Conservation (phyloP, 495 filamentous ascomycete species). For the Penicillium canariense region DNA sequence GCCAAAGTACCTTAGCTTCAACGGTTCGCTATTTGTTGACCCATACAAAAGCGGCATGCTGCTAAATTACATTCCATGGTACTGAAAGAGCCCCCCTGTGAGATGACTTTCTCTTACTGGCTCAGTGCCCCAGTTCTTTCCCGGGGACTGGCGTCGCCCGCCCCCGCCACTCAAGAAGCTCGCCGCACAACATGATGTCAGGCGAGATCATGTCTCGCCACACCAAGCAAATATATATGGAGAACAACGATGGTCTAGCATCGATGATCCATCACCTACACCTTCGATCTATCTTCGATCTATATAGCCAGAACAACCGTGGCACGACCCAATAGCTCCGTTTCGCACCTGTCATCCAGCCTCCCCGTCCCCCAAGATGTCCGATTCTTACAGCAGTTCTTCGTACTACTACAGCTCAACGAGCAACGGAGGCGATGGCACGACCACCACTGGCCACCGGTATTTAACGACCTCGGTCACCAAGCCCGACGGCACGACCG, state of each 20-base stretch:
- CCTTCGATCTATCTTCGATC: too few species aligned
- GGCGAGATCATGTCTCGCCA: not conserved
- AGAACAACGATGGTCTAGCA: too few species aligned
- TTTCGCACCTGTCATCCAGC: not conserved
- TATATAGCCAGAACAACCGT: too few species aligned
- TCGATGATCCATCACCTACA: too few species aligned
- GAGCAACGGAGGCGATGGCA: constrained; percentile 24
- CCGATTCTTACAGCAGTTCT: constrained; percentile 26
- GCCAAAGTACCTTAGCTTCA: too few species aligned
- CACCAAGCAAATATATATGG: not conserved
- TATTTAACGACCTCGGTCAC: constrained; percentile 38
- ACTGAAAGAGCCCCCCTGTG: too few species aligned
- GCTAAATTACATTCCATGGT: too few species aligned
- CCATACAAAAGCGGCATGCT: too few species aligned
- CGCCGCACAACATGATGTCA: not conserved
- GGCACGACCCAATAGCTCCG: too few species aligned
- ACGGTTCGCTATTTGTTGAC: too few species aligned
- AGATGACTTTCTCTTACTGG: not conserved
- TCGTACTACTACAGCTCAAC: constrained; percentile 38
- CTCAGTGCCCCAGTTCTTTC: not conserved
- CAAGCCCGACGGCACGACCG: constrained; percentile 35
- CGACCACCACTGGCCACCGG: constrained; percentile 31
- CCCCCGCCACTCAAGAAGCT: not conserved
- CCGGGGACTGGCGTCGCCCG: not conserved
- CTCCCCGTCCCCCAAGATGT: constrained; percentile 10